Evolutionary conservation across 208 protist genomes (phyloP).

Genomic region (Angomonas ambiguus): DNA sequence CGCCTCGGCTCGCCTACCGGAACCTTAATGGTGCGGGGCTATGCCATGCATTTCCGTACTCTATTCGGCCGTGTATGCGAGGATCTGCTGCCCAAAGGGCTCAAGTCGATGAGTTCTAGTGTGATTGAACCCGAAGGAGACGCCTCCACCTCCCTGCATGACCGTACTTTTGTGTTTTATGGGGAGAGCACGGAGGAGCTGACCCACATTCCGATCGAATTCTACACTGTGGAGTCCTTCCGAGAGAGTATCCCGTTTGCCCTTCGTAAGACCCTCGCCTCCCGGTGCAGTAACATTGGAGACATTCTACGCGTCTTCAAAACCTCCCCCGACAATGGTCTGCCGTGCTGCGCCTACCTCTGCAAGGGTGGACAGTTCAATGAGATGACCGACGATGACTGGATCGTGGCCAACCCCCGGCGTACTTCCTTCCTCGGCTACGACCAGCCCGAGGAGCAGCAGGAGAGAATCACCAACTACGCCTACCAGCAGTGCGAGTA

Average conservation of each 20-base stretch:
- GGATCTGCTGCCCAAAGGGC: constrained; percentile 78
- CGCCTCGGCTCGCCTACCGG: constrained; percentile 42
- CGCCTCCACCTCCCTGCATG: constrained; percentile 23
- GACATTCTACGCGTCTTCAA: constrained; percentile 76
- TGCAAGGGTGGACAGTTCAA: constrained; percentile 87
- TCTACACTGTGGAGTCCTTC: constrained; percentile 91
- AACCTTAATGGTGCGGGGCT: constrained; percentile 81
- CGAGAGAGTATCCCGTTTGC: constrained; percentile 86
- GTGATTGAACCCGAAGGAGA: constrained; percentile 83
- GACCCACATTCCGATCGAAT: constrained; percentile 88
- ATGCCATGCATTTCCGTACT: constrained; percentile 83
- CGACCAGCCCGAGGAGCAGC: constrained; percentile 70
- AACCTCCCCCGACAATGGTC: constrained; percentile 63
- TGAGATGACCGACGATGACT: constrained; percentile 83
- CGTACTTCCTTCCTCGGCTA: constrained; percentile 56
- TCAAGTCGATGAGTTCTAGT: constrained; percentile 81
- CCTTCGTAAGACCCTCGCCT: constrained; percentile 78
- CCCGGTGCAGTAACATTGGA: constrained; percentile 48
- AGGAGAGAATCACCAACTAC: constrained; percentile 66
- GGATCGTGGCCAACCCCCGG: constrained; percentile 75
- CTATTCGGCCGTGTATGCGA: constrained; percentile 88
- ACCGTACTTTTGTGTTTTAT: constrained; percentile 89
- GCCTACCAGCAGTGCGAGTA: constrained; percentile 90
- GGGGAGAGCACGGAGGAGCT: constrained; percentile 72
- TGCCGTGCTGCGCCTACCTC: constrained; percentile 77